A percentile compares a stretch with the other conserved stretches of the same genome.
Evolutionary conservation across 805 yeast species (phyloP).

Genomic region (Zygoascus bituminiphila): DNA sequence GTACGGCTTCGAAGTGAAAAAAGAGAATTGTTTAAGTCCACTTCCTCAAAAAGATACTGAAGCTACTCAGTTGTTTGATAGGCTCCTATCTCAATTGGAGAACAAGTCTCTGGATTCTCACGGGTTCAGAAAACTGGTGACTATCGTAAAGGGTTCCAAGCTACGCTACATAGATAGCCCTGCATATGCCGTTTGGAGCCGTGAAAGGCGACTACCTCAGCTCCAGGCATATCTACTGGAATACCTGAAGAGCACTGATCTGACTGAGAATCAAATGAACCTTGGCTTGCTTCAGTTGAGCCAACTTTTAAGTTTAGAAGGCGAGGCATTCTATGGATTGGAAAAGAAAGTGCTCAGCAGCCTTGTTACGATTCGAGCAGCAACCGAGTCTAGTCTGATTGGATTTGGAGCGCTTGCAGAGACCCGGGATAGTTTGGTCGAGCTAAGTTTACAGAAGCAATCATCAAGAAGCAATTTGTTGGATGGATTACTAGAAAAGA

Average conservation of each 20-base stretch:
- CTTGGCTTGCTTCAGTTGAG: constrained; percentile 17
- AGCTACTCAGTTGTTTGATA: constrained; percentile 14
- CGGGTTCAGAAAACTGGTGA: constrained; percentile 19
- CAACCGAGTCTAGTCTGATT: constrained; percentile 9
- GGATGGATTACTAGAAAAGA: constrained; percentile 3
- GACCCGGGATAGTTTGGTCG: constrained; percentile 17
- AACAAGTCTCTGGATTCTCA: constrained; percentile 14
- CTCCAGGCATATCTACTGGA: constrained; percentile 11
- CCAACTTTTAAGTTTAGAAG: constrained; percentile 14
- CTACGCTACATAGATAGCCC: not conserved
- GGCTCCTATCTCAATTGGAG: constrained; percentile 15
- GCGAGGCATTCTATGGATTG: constrained; percentile 9
- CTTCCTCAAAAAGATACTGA: constrained; percentile 13
- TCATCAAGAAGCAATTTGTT: constrained; percentile 3
- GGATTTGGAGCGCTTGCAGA: constrained; percentile 17
- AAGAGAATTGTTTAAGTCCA: constrained; percentile 13
- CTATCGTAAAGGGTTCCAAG: constrained; percentile 12
- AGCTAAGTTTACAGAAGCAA: not conserved
- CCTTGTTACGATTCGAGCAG: constrained; percentile 9
- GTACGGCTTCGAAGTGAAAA: constrained; percentile 13
- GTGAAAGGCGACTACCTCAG: constrained; percentile 10
- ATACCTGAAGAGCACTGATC: constrained; percentile 7
- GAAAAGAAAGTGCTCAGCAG: constrained; percentile 14
- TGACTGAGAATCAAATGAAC: constrained; percentile 13
- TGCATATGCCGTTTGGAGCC: constrained; percentile 14